phyloP scores from a whole-genome alignment of 2,329 filamentous ascomycete species.

The Fusarium luffae region DNA sequence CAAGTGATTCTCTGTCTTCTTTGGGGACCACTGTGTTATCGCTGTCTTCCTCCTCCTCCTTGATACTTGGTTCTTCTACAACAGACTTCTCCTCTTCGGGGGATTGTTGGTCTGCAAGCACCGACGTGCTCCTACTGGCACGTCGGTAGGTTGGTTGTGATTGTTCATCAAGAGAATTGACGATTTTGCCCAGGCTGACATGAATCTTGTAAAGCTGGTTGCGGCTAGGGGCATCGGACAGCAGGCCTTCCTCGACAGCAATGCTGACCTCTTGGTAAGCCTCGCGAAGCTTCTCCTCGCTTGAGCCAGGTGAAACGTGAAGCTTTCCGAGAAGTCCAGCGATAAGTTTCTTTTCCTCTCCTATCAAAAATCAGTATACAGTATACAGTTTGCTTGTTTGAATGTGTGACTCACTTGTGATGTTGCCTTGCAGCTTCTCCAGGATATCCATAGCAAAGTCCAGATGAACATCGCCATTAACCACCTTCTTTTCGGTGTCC shows the following conservation, averaged over 20 bases:
- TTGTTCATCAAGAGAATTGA: slow-evolving; percentile 66
- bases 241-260: slow-evolving; percentile 71
- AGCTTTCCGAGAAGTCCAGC: slow-evolving; percentile 84
- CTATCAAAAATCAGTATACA: slow-evolving; percentile 57
- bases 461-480: slow-evolving; percentile 83
- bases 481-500: slow-evolving; percentile 70
- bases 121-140: slow-evolving; percentile 59
- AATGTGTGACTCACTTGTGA: slow-evolving; percentile 68
- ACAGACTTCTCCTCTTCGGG: slow-evolving; percentile 56
- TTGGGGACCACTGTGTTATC: slow-evolving; percentile 49
- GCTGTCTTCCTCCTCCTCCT: slow-evolving; percentile 60
- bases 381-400: neutral
- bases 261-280: slow-evolving; percentile 68
- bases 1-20: slow-evolving; percentile 51
- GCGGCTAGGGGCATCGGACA: slow-evolving; percentile 69
- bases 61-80: slow-evolving; percentile 57
- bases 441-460: slow-evolving; percentile 81
- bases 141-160: slow-evolving; percentile 52
- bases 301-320: slow-evolving; percentile 76
- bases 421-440: slow-evolving; percentile 74
- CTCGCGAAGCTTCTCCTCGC: slow-evolving; percentile 66
- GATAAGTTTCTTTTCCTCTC: slow-evolving; percentile 87
- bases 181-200: slow-evolving; percentile 73
- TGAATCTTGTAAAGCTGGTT: slow-evolving; percentile 77
- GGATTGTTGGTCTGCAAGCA: slow-evolving; percentile 46